Evolutionary conservation across 2,329 filamentous ascomycete genomes (phyloP).

Genomic region (Rutstroemia sp.): DNA sequence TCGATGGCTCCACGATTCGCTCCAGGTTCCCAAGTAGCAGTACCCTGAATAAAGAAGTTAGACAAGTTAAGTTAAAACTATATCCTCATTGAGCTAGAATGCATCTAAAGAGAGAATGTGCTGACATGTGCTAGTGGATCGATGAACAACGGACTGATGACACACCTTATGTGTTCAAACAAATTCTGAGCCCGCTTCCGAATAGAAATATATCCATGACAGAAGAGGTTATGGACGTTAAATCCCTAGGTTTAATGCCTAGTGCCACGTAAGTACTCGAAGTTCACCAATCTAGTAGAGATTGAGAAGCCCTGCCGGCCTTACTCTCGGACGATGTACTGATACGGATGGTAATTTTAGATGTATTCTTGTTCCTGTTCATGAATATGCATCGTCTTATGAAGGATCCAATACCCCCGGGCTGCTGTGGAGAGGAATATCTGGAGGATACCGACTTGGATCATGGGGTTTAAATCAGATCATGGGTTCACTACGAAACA

Average conservation of each 20-base stretch:
- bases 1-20: conserved; percentile 76
- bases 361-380: conserved; percentile 69
- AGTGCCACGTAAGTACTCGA: conserved; percentile 52
- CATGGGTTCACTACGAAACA: conserved; percentile 34
- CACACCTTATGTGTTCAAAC: conserved; percentile 72
- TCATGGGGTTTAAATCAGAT: conserved; percentile 36
- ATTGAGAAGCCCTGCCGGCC: background rate
- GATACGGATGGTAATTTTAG: background rate
- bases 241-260: conserved; percentile 65
- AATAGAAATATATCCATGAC: conserved; percentile 65
- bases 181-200: conserved; percentile 71
- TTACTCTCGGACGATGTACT: background rate
- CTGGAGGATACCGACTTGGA: conserved; percentile 31
- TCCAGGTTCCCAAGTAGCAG: conserved; percentile 58
- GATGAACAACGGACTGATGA: conserved; percentile 54
- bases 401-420: conserved; percentile 24
- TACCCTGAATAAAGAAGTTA: conserved; percentile 58
- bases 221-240: conserved; percentile 64
- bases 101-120: too few species aligned
- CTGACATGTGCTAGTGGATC: conserved; percentile 49
- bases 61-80: conserved; percentile 32
- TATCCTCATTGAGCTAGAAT: background rate
- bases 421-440: conserved; percentile 32
- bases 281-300: background rate
- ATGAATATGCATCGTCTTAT: conserved; percentile 53